A percentile compares a stretch with the other conserved stretches of the same genome.
Conservation (phyloP, 2,329 filamentous ascomycete species). For the Neobulgaria alba region DNA sequence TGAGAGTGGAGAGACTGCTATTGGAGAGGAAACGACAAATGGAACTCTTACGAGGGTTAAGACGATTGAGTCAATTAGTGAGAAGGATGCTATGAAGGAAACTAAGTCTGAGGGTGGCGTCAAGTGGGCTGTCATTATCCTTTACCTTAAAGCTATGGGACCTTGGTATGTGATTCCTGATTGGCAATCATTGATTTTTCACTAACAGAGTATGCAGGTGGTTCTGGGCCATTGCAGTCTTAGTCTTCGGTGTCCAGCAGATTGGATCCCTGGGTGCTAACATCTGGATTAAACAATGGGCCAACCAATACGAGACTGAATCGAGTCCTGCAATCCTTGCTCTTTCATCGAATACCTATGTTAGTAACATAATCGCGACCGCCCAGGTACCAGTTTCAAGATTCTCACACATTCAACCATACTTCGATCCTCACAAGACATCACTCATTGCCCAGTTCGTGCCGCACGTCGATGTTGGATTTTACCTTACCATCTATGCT, state of each 20-base stretch:
- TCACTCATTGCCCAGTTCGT: constrained; percentile 24
- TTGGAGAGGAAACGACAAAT: constrained; percentile 33
- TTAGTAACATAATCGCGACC: constrained; percentile 25
- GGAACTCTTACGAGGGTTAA: constrained; percentile 25
- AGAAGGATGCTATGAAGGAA: constrained; percentile 55
- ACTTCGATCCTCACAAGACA: constrained; percentile 26
- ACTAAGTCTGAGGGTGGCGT: constrained; percentile 78
- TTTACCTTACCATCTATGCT: constrained; percentile 80
- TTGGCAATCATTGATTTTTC: not conserved
- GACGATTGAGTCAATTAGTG: constrained; percentile 24
- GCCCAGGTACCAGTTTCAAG: constrained; percentile 18
- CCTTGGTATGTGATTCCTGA: constrained; percentile 46
- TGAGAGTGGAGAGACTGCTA: constrained; percentile 46
- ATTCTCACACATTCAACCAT: constrained; percentile 25
- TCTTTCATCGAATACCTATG: constrained; percentile 17
- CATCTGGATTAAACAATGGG: constrained; percentile 92
- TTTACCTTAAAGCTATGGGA: constrained; percentile 91
- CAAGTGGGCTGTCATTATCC: constrained; percentile 74
- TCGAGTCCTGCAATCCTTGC: constrained; percentile 9
- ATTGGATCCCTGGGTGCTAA: constrained; percentile 80
- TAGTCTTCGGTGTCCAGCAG: constrained; percentile 76
- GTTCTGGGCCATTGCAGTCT: constrained; percentile 74
- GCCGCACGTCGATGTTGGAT: constrained; percentile 65
- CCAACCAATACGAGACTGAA: constrained; percentile 66
- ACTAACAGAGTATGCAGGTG: constrained; percentile 37